A percentile compares a stretch with the other conserved stretches of the same genome.
These are phyloP conservation scores for Mariannaea sp. DNA, from an alignment of 2,329 filamentous ascomycete species.

Conservation along the genomic window DNA sequence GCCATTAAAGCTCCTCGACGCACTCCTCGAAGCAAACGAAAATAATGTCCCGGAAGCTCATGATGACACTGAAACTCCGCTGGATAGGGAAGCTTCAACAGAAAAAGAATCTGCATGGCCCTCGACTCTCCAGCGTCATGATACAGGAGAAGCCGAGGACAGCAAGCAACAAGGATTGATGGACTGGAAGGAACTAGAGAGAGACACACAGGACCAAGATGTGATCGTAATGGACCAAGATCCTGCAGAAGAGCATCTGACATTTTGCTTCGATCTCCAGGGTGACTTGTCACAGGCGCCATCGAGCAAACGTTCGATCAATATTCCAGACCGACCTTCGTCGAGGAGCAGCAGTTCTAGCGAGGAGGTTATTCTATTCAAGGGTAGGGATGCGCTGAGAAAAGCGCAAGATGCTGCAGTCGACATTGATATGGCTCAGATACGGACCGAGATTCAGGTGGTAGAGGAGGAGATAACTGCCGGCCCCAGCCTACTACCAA, in stretches of 20 bases:
- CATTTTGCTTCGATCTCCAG: slow-evolving; percentile 47
- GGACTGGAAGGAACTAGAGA: slow-evolving; percentile 31
- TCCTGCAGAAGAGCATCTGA: slow-evolving; percentile 13
- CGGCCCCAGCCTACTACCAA: background rate
- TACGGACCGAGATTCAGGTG: slow-evolving; percentile 42
- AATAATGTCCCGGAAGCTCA: background rate
- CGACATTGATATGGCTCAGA: slow-evolving; percentile 34
- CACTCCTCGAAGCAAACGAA: slow-evolving; percentile 25
- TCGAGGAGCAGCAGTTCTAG: slow-evolving; percentile 55
- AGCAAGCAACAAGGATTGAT: slow-evolving; percentile 13
- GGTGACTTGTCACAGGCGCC: slow-evolving; percentile 32
- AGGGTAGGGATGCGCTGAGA: slow-evolving; percentile 52
- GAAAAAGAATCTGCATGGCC: background rate
- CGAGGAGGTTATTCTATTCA: slow-evolving; percentile 71
- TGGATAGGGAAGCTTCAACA: background rate
- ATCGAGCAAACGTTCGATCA: background rate
- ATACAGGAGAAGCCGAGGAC: background rate
- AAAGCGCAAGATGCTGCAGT: slow-evolving; percentile 21
- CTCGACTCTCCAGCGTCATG: background rate
- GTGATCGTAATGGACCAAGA: background rate
- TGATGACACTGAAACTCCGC: background rate
- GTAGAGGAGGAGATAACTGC: slow-evolving; percentile 34
- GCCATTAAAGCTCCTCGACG: slow-evolving; percentile 51
- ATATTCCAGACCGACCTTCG: slow-evolving; percentile 26
- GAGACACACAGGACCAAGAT: slow-evolving; percentile 18